Evolutionary conservation across 257 asterid species (phyloP).

Genomic region (Lantana camara): DNA sequence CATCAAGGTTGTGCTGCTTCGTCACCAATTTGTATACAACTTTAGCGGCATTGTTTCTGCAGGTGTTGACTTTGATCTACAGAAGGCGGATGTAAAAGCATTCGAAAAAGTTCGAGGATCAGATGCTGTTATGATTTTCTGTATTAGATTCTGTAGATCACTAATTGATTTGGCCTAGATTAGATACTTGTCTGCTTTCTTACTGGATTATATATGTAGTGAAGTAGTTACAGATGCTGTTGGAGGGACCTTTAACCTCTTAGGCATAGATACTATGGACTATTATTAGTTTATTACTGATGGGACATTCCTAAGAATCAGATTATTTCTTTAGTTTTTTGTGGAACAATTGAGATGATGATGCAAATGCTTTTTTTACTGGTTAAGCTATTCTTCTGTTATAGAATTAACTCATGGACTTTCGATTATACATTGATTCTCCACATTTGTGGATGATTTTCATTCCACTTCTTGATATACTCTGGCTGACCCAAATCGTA

Average conservation of each 20-base stretch:
- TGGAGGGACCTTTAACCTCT: neutral
- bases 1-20: neutral
- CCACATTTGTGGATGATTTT: too few relatives aligned
- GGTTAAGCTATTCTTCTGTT: too few relatives aligned
- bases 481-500: too few relatives aligned
- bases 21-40: neutral
- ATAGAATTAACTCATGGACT: too few relatives aligned
- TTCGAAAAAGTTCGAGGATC: slow-evolving; percentile 14
- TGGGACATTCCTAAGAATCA: neutral
- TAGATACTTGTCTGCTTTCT: slow-evolving; percentile 11
- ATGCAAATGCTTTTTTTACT: neutral
- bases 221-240: slow-evolving; percentile 12
- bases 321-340: slow-evolving; percentile 5
- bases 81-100: neutral
- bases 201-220: neutral
- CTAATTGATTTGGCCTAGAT: slow-evolving; percentile 9
- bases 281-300: neutral
- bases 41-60: too few relatives aligned
- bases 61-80: slow-evolving; percentile 21
- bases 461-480: too few relatives aligned
- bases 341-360: neutral
- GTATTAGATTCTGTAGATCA: slow-evolving; percentile 17
- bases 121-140: slow-evolving; percentile 5
- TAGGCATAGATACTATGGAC: neutral
- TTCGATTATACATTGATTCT: too few relatives aligned